These are phyloP conservation scores for Protea cynaroides DNA, from an alignment of 164 flowering plant genomes.

Conservation along the genomic window DNA sequence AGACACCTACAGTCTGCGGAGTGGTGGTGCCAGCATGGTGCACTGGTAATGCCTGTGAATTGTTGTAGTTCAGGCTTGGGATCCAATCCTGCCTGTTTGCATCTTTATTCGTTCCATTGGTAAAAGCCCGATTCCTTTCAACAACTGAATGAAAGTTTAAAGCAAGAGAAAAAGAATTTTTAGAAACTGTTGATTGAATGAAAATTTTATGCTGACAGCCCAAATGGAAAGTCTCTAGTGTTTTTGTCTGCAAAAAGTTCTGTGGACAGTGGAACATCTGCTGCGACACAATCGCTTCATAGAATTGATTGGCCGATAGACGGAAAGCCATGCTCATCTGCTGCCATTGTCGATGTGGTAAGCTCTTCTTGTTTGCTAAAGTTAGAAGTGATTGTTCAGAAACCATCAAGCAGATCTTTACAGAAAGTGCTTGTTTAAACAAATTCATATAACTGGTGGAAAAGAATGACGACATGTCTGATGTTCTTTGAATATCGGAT, in stretches of 20 bases:
- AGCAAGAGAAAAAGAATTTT: too few species aligned
- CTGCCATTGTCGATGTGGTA: slow-evolving; percentile 70
- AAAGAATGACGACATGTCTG: too few species aligned
- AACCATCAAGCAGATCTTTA: not conserved
- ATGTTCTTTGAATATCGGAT: too few species aligned
- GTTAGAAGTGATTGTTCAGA: not conserved
- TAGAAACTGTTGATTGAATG: slow-evolving; percentile 9
- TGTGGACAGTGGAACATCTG: slow-evolving; percentile 87
- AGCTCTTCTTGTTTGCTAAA: slow-evolving; percentile 14
- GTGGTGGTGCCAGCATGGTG: not conserved
- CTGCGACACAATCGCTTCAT: slow-evolving; percentile 85
- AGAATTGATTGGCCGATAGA: slow-evolving; percentile 76
- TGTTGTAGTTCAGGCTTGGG: too few species aligned
- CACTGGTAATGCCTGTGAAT: too few species aligned
- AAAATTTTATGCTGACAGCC: slow-evolving; percentile 41
- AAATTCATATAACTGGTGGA: too few species aligned
- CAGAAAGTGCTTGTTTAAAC: too few species aligned
- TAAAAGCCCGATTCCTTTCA: not conserved
- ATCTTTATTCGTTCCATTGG: not conserved
- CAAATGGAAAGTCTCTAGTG: slow-evolving; percentile 77
- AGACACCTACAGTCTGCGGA: too few species aligned
- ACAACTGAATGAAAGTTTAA: too few species aligned
- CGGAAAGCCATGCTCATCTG: slow-evolving; percentile 31
- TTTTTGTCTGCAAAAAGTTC: slow-evolving; percentile 73
- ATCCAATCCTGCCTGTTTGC: too few species aligned